Conservation (phyloP, 2,329 filamentous ascomycete genomes). For the Metarhizium sp. region DNA sequence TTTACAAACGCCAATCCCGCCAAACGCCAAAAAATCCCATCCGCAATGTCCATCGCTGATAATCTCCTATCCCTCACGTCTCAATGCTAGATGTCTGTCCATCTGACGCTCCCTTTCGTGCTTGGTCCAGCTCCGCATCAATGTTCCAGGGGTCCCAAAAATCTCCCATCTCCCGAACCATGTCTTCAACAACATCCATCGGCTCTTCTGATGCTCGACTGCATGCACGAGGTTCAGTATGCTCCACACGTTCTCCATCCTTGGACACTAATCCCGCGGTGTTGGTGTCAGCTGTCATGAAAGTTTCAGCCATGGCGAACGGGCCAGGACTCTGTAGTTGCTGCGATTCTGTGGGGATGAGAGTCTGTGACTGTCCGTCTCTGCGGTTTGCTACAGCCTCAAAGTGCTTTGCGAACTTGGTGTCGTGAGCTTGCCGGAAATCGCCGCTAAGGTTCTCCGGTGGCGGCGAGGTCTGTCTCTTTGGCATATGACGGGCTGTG, state of each 20-base stretch:
- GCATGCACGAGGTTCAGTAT: slow-evolving; percentile 3
- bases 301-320: slow-evolving; percentile 16
- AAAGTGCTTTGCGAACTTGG: slow-evolving; percentile 39
- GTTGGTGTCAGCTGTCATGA: slow-evolving; percentile 14
- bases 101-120: slow-evolving; percentile 10
- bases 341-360: slow-evolving; percentile 35
- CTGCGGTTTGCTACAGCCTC: slow-evolving; percentile 29
- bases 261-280: neutral
- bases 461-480: slow-evolving; percentile 32
- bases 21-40: neutral
- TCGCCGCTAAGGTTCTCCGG: slow-evolving; percentile 26
- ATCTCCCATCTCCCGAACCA: slow-evolving; percentile 27
- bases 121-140: slow-evolving; percentile 25
- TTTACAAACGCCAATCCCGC: neutral
- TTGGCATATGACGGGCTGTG: neutral
- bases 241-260: neutral
- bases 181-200: slow-evolving; percentile 26
- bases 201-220: slow-evolving; percentile 19
- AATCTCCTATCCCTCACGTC: neutral
- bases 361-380: slow-evolving; percentile 18
- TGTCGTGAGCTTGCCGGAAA: slow-evolving; percentile 23
- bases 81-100: neutral
- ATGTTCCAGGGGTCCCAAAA: slow-evolving; percentile 25
- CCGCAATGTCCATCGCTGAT: neutral
- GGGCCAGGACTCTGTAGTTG: slow-evolving; percentile 14